A percentile compares a stretch with the other conserved stretches of the same genome.
These are phyloP conservation scores for Fraxinus cuspidata DNA, from an alignment of 257 asterid species.

Conservation along the genomic window DNA sequence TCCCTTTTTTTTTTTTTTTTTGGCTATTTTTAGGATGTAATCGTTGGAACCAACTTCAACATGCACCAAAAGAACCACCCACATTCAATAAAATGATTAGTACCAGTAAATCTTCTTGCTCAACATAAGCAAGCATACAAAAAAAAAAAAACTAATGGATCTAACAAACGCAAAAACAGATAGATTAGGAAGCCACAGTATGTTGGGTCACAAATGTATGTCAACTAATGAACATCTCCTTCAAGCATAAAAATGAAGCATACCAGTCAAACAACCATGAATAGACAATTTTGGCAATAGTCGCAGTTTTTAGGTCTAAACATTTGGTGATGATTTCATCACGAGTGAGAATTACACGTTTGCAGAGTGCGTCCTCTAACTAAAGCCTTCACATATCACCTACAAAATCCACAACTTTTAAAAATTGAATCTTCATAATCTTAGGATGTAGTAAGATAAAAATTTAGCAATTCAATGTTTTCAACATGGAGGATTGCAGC, in stretches of 20 bases:
- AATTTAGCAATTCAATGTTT: conserved; percentile 91
- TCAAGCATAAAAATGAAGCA: too few species aligned
- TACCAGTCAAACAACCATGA: conserved; percentile 95
- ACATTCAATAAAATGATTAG: too few species aligned
- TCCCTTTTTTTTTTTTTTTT: too few species aligned
- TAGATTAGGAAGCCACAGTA: not conserved
- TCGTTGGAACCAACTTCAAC: too few species aligned
- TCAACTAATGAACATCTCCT: not conserved
- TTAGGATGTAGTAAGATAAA: too few species aligned
- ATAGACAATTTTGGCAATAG: conserved; percentile 90
- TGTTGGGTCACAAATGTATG: too few species aligned
- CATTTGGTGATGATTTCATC: conserved; percentile 90
- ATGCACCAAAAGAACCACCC: too few species aligned
- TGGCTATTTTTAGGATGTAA: too few species aligned
- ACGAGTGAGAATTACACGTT: conserved; percentile 92
- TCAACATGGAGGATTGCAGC: conserved; percentile 98
- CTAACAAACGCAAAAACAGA: too few species aligned
- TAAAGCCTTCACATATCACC: conserved; percentile 91
- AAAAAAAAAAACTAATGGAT: too few species aligned
- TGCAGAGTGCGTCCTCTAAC: conserved; percentile 96
- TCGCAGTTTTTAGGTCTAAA: conserved; percentile 95
- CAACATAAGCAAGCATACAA: too few species aligned
- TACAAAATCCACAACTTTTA: conserved; percentile 33
- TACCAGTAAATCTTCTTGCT: too few species aligned
- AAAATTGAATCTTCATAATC: conserved; percentile 18